Evolutionary conservation across 371 early-diverging fungal species (phyloP), one percentile per base, ranked within the genome.

Genomic region (Mortierella sp.): DNA sequence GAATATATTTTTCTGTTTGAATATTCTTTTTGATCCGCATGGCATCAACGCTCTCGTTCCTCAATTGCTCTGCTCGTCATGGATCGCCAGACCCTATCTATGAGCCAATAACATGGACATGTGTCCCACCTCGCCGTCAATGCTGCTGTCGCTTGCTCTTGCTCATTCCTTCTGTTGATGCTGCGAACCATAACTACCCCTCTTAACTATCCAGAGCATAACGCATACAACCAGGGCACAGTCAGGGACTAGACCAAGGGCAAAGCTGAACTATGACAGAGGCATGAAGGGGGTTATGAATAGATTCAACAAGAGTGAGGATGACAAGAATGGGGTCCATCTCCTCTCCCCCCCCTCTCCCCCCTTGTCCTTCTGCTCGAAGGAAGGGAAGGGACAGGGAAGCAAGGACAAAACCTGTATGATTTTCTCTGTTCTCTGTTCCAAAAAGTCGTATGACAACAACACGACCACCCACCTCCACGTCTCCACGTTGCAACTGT

Each of bases 401-500:
- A 35, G 41, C 41, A 41, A 41, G 41, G 41, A 41, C 41, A 41
- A 6, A 6, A 63, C 63, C 10, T 56, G 38, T 16, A n/a, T n/a
- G n/a, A n/a, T n/a, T n/a, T n/a, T n/a, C n/a, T n/a, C n/a, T n/a
- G n/a, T n/a, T n/a, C n/a, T n/a, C 10, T 56, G 38, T 16, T 51
- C 14, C 14, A 49, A 49, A 49, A 49, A 49, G 65, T 65, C 65
- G 65, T 65, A 65, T 38, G 65, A 65, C 65, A 14, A 46, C 65
- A 38, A 65, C 65, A 14, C 10, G 29, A 5, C 29, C 16, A 6
- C n/a, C 49, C 49, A 5, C 29, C 16, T 6, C n/a, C 49, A 0
- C 1, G 32, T 3, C 38, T 65, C 65, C 65, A 65, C 65, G 65
- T 65, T 65, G 65, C 65, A 65, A 65, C 65, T 38, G 65, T 65